Evolutionary conservation across 1,284 basidiomycete species (phyloP).

Genomic region (Trichosporon coremiiforme): DNA sequence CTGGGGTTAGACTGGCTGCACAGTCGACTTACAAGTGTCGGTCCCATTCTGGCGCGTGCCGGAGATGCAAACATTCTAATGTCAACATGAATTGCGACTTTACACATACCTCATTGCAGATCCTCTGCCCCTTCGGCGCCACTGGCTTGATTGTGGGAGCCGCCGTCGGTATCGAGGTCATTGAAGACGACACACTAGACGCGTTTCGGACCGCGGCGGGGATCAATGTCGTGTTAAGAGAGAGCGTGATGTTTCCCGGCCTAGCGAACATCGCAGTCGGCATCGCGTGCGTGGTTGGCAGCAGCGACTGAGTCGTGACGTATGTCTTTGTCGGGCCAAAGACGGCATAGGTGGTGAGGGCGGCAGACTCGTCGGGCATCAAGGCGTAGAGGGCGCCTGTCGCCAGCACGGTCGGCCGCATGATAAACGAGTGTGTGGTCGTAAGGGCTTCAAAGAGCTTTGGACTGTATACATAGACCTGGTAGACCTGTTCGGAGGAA

Average conservation of each 20-base stretch:
- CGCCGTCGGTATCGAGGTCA: neutral
- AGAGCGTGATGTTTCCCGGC: neutral
- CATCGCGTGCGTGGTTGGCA: neutral
- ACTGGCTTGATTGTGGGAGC: neutral
- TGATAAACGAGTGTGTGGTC: neutral
- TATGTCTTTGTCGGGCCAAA: neutral
- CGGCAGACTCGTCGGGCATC: neutral
- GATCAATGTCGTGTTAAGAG: neutral
- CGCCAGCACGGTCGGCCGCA: conserved; percentile 10
- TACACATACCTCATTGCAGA: neutral
- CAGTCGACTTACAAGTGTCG: conserved; percentile 1
- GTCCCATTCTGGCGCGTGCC: conserved; percentile 6
- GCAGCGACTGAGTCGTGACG: neutral
- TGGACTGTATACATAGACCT: neutral
- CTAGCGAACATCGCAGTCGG: neutral
- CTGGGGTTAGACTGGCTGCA: neutral
- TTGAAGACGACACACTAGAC: neutral
- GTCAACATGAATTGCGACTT: neutral
- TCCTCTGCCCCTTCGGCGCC: neutral
- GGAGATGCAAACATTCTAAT: conserved; percentile 1
- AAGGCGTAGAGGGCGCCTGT: neutral
- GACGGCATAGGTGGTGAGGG: neutral
- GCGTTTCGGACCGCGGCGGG: neutral
- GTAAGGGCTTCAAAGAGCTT: neutral
- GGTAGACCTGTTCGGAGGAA: too few species aligned